Evolutionary conservation across 129 eudicot genomes (phyloP), one percentile per base, ranked within the genome.

Genomic region (Calendula officinalis): DNA sequence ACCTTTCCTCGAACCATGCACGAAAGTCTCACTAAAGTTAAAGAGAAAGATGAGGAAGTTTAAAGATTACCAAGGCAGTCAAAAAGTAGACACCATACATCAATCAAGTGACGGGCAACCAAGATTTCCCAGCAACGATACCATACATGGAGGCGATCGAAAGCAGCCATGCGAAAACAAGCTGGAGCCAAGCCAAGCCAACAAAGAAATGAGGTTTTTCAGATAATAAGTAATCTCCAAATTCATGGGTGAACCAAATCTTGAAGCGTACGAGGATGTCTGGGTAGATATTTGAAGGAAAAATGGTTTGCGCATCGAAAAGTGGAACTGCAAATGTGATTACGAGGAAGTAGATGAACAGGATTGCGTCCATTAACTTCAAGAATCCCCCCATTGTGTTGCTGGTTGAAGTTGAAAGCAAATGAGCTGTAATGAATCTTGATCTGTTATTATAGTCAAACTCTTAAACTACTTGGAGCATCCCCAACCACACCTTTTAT

Each of bases 201-300:
- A 90, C 84, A 42, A 79, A 86, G 81, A 90, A 90, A 74, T 72
- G 78, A 9, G 97, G 97, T 60, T 72, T 86, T 63, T 90, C 86
- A 16, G 76, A 3, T 36, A 83, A 41, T 69, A 90, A 59, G 43
- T 86, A 90, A 50, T 90, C 84, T 32, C 80, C 85, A 14, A 74
- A 77, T 36, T 77, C 64, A 1, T 48, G 4, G 14, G 71, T 33
- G 71, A 83, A 90, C 84, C 84, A 74, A 17, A 13, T 32, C 49
- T 86, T 83, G 40, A 86, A 58, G 43, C 79, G 81, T 9, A 83
- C 46, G 9, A 90, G 71, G 7, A 62, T 0, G 8, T 78, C 48
- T 0, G 97, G 97, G 72, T 49, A 90, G 30, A 75, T 35, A 32
- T 63, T 49, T 7, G 68, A 34, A 48, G 95, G 91, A 37, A 90